Base-by-base conservation (phyloP, 1,284 basidiomycete species). In the Malassezia dermatis region DNA sequence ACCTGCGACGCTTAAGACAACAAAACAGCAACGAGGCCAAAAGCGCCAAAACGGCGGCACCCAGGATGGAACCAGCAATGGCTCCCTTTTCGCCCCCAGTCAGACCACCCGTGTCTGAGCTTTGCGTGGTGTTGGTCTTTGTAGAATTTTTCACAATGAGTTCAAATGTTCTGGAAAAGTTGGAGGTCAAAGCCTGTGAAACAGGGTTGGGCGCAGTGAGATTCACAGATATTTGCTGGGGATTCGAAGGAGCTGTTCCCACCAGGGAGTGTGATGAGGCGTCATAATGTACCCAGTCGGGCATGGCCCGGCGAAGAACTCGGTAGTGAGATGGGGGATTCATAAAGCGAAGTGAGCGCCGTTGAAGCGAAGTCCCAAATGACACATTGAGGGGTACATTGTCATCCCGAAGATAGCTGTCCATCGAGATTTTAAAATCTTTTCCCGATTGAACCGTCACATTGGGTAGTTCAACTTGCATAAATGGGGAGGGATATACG, bases 401-500 rank as follows among this genome's bases (percentile, higher is more conserved):
- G 8, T 42, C 23, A 17, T 51, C 42, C 8, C 57, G 50, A 17
- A 58, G 34, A 45, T 56, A 62, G 19, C 41, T 28, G 13, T 27
- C 45, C n/a, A 61, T 40, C 13, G 48, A 46, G n/a, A 53, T 31
- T 24, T 50, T 30, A 24, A 64, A 60, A 8, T 27, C 26, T 8
- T 58, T 44, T 5, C 58, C 60, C 2, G 47, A n/a, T 13, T 54
- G 39, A 3, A 64, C 48, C 7, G 48, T 51, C 32, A 60, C 52
- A 40, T 63, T 76, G 4, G 83, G 81, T 34, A 88, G 74, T 12
- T 77, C 76, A 17, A 80, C 73, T n/a, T 75, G 62, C 15, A 79
- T 79, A 75, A 90, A 89, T 66, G 81, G 83, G 0, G 86, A 84
- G 5, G 83, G 79, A 19, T 83, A 83, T 23, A 86, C 73, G 13